phyloP scores from a whole-genome alignment of 1,139 yeast genomes.

The Saccharomyces pastorianus region DNA sequence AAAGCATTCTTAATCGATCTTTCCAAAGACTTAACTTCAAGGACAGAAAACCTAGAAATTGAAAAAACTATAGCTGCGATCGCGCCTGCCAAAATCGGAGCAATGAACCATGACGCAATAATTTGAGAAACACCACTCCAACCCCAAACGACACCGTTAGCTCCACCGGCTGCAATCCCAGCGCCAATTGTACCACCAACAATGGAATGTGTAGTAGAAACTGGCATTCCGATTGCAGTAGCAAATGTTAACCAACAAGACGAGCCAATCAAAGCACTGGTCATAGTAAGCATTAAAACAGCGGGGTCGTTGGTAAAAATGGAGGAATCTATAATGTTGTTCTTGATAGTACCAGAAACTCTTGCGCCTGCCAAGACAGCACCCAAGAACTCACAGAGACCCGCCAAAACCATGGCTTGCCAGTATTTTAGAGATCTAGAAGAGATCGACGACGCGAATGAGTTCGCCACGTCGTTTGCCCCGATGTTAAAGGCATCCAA shows the following conservation, averaged over 20 bases:
- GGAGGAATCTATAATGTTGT: slow-evolving; percentile 47
- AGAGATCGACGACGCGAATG: slow-evolving; percentile 67
- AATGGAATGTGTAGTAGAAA: slow-evolving; percentile 71
- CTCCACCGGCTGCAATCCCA: slow-evolving; percentile 58
- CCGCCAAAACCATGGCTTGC: slow-evolving; percentile 70
- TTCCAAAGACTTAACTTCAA: slow-evolving; percentile 46
- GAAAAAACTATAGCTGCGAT: slow-evolving; percentile 54
- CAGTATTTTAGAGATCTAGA: slow-evolving; percentile 61
- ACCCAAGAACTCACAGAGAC: slow-evolving; percentile 61
- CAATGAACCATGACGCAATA: slow-evolving; percentile 75
- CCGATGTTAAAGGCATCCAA: slow-evolving; percentile 80
- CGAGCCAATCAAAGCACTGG: slow-evolving; percentile 71
- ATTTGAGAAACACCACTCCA: slow-evolving; percentile 69
- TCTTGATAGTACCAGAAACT: slow-evolving; percentile 62
- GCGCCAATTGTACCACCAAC: slow-evolving; percentile 74
- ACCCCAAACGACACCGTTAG: slow-evolving; percentile 57
- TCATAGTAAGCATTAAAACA: slow-evolving; percentile 65
- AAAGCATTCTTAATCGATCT: slow-evolving; percentile 41
- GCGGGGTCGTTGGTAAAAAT: slow-evolving; percentile 52
- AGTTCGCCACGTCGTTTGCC: slow-evolving; percentile 77
- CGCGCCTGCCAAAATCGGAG: slow-evolving; percentile 63
- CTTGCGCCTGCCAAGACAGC: slow-evolving; percentile 67
- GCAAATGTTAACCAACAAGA: slow-evolving; percentile 65
- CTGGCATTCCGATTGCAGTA: slow-evolving; percentile 63
- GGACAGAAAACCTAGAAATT: slow-evolving; percentile 50